These are phyloP conservation scores for Trichoderma sp. DNA, from an alignment of 2,329 filamentous ascomycete species.

Conservation along the genomic window DNA sequence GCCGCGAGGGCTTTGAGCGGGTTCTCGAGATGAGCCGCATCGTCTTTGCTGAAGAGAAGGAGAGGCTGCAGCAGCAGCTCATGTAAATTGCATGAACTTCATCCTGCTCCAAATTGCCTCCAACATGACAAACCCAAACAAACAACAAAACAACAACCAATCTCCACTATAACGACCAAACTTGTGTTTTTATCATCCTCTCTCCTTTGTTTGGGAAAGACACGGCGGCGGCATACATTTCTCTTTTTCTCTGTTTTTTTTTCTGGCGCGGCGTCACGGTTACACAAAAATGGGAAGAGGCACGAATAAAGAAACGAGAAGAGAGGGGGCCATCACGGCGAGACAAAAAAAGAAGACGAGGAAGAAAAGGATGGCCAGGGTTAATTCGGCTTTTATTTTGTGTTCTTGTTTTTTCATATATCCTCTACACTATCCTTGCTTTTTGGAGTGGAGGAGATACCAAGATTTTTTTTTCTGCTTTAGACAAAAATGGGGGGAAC, in stretches of 20 bases:
- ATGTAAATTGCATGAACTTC: not conserved
- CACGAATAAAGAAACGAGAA: not conserved
- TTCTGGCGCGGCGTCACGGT: slow-evolving; percentile 8
- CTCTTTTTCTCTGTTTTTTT: not conserved
- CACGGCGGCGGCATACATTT: not conserved
- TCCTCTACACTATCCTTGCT: not conserved
- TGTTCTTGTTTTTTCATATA: not conserved
- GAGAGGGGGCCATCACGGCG: not conserved
- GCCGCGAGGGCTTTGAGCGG: slow-evolving; percentile 91
- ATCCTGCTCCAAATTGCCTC: not conserved
- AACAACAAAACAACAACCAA: not conserved
- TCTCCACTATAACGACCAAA: slow-evolving; percentile 15
- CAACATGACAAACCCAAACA: not conserved
- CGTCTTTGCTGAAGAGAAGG: slow-evolving; percentile 87
- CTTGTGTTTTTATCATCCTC: not conserved
- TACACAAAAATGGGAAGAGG: not conserved
- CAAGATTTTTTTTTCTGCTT: not conserved
- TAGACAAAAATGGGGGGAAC: not conserved
- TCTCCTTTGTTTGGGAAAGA: slow-evolving; percentile 15
- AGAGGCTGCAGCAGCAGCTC: slow-evolving; percentile 45
- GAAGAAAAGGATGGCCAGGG: not conserved
- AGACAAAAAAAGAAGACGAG: not conserved
- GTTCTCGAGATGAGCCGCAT: slow-evolving; percentile 91
- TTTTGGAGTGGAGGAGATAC: not conserved
- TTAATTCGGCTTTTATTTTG: not conserved